phyloP scores from a whole-genome alignment of 2,329 filamentous ascomycete species.

The Scortechinia acanthostroma region DNA sequence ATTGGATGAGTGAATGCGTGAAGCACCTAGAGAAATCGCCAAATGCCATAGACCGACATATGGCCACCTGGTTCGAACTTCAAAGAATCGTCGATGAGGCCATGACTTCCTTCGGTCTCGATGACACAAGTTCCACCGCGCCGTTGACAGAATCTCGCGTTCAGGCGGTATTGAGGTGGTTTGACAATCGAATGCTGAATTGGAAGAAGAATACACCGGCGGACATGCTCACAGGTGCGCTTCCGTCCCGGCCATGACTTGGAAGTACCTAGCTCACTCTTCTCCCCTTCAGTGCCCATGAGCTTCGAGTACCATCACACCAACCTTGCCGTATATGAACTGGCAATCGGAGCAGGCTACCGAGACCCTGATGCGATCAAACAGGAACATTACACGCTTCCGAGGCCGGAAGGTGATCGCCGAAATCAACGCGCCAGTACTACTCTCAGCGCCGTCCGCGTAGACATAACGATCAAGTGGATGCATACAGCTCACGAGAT shows the following conservation, averaged over 20 bases:
- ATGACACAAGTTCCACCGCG: constrained; percentile 25
- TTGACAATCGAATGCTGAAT: constrained; percentile 40
- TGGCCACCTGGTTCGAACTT: constrained; percentile 30
- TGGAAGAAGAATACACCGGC: constrained; percentile 32
- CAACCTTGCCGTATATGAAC: constrained; percentile 19
- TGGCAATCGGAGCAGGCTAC: constrained; percentile 21
- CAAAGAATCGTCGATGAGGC: constrained; percentile 46
- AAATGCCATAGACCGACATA: constrained; percentile 25
- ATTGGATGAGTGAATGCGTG: constrained; percentile 33
- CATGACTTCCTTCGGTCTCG: constrained; percentile 44
- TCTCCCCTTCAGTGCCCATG: constrained; percentile 12
- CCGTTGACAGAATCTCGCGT: constrained; percentile 45
- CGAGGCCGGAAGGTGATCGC: background rate
- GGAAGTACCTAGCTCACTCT: background rate
- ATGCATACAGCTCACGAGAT: constrained; percentile 21
- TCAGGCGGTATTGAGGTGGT: constrained; percentile 41
- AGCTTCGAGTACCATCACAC: constrained; percentile 18
- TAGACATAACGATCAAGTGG: constrained; percentile 25
- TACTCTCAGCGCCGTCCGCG: constrained; percentile 18
- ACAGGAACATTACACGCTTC: constrained; percentile 10
- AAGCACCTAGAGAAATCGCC: constrained; percentile 28
- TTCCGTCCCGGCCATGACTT: background rate
- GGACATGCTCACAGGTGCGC: constrained; percentile 18
- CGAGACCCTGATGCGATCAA: constrained; percentile 22
- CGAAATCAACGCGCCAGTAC: constrained; percentile 4